Base-by-base conservation (phyloP, 2,329 filamentous ascomycete genomes). In the Neopestalotiopsis rosae region DNA sequence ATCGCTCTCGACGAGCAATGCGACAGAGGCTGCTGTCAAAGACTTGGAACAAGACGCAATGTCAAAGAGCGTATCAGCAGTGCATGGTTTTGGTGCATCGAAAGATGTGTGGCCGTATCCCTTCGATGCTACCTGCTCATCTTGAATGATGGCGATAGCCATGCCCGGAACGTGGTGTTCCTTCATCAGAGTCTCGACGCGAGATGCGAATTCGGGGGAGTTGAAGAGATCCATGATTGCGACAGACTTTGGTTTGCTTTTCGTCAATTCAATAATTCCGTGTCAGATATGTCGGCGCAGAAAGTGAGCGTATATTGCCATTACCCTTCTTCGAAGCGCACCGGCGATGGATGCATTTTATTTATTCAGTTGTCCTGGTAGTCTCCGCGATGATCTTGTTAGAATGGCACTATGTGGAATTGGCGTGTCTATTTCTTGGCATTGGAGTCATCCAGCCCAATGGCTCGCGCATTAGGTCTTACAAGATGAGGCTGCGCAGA, bases 1-100 rank as follows among this genome's bases (percentile, higher is more conserved):
- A 56, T 77, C 69, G 69, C 79, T 75, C 38, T 77, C 74, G 12
- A 79, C 70, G 4, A 78, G 77, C 28, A 80, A 69, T 67, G 73
- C 74, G 20, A 76, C 74, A 1, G 74, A 66, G 1, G 74, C 73
- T 4, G 73, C 74, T 12, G 74, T 76, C 62, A 76, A n/a, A 9
- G 74, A 76, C 64, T 76, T 76, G 7, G 74, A 75, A 73, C 24
- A 76, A 12, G 70, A 79, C 10, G 61, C 75, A 45, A 76, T 79
- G 67, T 71, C 76, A 67, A 76, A 79, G 64, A 73, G 71, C 68
- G 70, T 77, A 67, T 71, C 76, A 9, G 69, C 69, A 66, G 68
- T 78, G 69, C 70, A 78, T 58, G 64, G 76, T 71, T 57, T 75
- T 65, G 71, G 73, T 69, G 56, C 73, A 65, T 73, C 75, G 57